phyloP scores from a whole-genome alignment of 169 alveolate genomes.

The Cryptosporidium xiaoi region DNA sequence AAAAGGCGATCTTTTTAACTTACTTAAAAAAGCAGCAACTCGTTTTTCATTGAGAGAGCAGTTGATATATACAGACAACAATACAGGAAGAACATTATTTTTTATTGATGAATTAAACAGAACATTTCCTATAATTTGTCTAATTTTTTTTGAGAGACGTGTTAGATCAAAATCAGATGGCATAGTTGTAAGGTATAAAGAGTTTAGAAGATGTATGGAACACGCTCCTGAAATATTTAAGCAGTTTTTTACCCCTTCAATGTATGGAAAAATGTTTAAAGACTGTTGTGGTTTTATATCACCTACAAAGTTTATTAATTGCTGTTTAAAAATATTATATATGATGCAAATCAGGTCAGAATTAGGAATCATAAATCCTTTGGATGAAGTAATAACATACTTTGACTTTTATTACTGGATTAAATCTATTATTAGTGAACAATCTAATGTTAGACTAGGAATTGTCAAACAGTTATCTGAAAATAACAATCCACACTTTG shows the following conservation, averaged over 20 bases:
- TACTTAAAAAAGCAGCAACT: conserved; percentile 31
- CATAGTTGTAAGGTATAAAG: conserved; percentile 51
- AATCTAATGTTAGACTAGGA: conserved; percentile 14
- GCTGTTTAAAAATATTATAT: conserved; percentile 59
- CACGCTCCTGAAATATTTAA: conserved; percentile 45
- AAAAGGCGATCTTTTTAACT: conserved; percentile 29
- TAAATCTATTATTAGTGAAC: conserved; percentile 11
- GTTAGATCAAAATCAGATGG: conserved; percentile 71
- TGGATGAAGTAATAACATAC: conserved; percentile 32
- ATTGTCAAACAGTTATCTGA: conserved; percentile 24
- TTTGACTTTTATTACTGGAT: conserved; percentile 51
- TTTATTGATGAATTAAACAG: conserved; percentile 55
- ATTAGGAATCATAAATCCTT: conserved; percentile 48
- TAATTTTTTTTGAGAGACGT: conserved; percentile 58
- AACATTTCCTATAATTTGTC: conserved; percentile 28
- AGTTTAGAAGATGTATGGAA: conserved; percentile 57
- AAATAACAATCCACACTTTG: conserved; percentile 4
- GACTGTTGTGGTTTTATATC: conserved; percentile 69
- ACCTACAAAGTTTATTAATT: conserved; percentile 59
- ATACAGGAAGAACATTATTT: conserved; percentile 21
- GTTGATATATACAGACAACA: conserved; percentile 4
- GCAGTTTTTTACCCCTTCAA: conserved; percentile 57
- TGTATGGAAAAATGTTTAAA: conserved; percentile 60
- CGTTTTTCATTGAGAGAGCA: conserved; percentile 41
- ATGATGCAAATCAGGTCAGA: conserved; percentile 51